These are phyloP conservation scores for Tricholoma flavovirens DNA, from an alignment of 768 basidiomycete genomes.

Conservation along the genomic window DNA sequence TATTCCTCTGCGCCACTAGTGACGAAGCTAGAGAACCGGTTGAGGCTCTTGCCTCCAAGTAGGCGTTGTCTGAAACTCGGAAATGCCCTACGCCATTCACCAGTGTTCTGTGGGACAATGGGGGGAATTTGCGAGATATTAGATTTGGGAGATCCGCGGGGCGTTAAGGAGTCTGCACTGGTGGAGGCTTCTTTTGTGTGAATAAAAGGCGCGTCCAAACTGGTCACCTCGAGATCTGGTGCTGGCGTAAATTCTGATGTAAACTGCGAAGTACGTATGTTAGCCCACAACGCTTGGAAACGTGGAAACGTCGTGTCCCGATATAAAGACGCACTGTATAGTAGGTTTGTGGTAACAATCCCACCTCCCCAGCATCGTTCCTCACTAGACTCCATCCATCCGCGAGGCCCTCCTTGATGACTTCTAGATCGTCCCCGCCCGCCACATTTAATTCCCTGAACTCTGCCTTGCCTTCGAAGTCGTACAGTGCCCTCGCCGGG, in stretches of 20 bases:
- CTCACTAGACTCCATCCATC: conserved; percentile 81
- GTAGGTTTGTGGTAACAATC: conserved; percentile 64
- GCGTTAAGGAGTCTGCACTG: conserved; percentile 38
- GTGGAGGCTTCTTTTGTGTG: conserved; percentile 31
- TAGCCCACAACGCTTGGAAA: neutral
- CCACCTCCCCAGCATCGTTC: conserved; percentile 51
- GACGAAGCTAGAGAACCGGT: conserved; percentile 84
- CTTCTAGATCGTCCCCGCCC: conserved; percentile 64
- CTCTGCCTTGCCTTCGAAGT: conserved; percentile 70
- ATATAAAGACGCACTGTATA: conserved; percentile 52
- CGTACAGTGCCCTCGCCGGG: conserved; percentile 64
- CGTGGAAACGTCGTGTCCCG: neutral
- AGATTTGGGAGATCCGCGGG: conserved; percentile 38
- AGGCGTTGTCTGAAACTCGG: conserved; percentile 69
- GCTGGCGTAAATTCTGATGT: conserved; percentile 57
- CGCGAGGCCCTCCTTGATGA: conserved; percentile 66
- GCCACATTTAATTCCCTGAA: conserved; percentile 64
- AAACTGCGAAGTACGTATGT: conserved; percentile 36
- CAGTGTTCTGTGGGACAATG: conserved; percentile 61
- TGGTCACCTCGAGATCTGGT: conserved; percentile 36
- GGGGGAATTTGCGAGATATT: conserved; percentile 31
- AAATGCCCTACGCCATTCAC: conserved; percentile 54
- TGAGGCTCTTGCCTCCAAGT: conserved; percentile 71
- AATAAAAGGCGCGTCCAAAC: conserved; percentile 10
- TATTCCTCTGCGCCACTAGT: conserved; percentile 83